Base-by-base conservation (phyloP, 257 asterid genomes). In the Henckelia pumila region DNA sequence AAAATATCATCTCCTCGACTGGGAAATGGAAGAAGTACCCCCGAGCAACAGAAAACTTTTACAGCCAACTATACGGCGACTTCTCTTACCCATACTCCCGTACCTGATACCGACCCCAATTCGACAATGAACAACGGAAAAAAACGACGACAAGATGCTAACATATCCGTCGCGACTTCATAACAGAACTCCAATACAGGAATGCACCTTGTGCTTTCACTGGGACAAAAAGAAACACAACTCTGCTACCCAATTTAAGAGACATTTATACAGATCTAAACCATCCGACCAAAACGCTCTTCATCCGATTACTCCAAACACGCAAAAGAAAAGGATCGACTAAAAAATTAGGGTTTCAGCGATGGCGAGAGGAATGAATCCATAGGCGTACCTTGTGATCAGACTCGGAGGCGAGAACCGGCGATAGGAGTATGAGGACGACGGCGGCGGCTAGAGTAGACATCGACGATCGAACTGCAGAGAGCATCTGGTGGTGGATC, bases 321-420 rank as follows among this genome's bases (percentile, higher is more conserved):
- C 21, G 21, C 19, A 69, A 40, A 29, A n/a, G 20, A 11, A 63
- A 49, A 33, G 40, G 24, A 6, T 10, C 77, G 67, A 81, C 77
- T 76, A 30, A 3, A 16, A n/a, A 62, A n/a, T 59, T 68, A 75
- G 75, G 80, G 83, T 68, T 72, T 71, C 59, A 25, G 61, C 71
- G 33, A 64, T 61, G 13, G 67, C 67, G 76, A 70, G 69, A 7
- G 4, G 37, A 56, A 25, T 2, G 20, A 57, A 56, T 8, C n/a
- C 17, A 56, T 3, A 17, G 23, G 60, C 33, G 72, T 75, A 82
- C 85, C 87, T 75, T 77, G 55, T 79, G 85, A 79, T 82, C 87
- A 17, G 76, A 77, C 70, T 82, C 87, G 59, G 84, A 75, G 50
- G 83, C 81, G 29, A 73, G 66, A 63, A 70, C 80, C 71, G 77